Evolutionary conservation across 2,329 filamentous ascomycete genomes (phyloP), one percentile per base, ranked within the genome.

Genomic region (Claviceps capensis): DNA sequence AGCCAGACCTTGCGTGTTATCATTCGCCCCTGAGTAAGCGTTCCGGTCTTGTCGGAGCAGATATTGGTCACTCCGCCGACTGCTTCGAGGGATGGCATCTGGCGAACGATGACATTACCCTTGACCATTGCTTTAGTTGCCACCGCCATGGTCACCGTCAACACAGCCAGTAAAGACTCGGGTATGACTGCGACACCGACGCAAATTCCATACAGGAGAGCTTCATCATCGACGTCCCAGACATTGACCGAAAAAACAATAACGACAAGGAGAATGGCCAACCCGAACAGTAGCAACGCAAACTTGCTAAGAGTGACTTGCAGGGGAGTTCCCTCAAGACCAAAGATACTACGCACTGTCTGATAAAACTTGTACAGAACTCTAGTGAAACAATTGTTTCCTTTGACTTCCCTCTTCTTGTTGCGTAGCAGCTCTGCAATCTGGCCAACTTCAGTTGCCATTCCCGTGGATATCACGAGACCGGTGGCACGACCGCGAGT

Each of bases 261-360:
- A 53, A 83, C 63, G 48, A 76, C 78, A 37, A 83, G 71, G 2
- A 82, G 59, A 51, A 82, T 70, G 44, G 80, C 89, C 49, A 88
- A 77, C 47, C 75, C 81, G 62, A 95, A 94, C 2, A 95, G 78
- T 3, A 88, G 64, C 44, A 93, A 81, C 30, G 89, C 88, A 61
- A 95, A 83, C 67, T 90, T 88, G 69, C 85, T 88, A 49, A 95
- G 75, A 62, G 87, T 91, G 58, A 85, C 83, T 69, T 94, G 88
- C 46, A 95, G 73, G 0, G 89, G 89, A 1, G 89, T 95, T 48
- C 88, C 88, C 51, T 86, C 76, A 2, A 83, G 66, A 52, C 80
- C 83, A 44, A 86, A 74, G 54, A 86, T 73, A 57, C 75, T 75
- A 46, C 76, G 73, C 51, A 65, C 53, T 49, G 67, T 69, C 52